Percentiles rank a stretch among this genome's conserved stretches.
phyloP scores from a whole-genome alignment of 495 filamentous ascomycete genomes.

The Tricharina praecox region DNA sequence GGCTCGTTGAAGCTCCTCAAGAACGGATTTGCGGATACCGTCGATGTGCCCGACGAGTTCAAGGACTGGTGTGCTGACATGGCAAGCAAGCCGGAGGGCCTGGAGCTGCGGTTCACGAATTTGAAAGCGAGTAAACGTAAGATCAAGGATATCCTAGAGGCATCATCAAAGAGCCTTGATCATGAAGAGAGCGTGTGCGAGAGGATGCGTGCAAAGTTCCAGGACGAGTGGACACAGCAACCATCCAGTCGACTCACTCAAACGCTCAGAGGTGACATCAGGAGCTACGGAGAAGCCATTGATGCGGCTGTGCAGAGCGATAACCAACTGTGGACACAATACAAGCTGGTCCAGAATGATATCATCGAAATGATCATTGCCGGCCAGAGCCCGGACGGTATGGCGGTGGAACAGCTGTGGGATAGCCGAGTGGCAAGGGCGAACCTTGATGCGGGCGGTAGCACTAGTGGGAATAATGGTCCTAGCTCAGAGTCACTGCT shows the following conservation, averaged over 20 bases:
- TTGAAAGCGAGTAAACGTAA: conserved; percentile 59
- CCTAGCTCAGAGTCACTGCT: conserved; percentile 59
- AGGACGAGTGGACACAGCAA: conserved; percentile 90
- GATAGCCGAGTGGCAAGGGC: conserved; percentile 28
- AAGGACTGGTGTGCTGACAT: conserved; percentile 85
- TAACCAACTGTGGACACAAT: conserved; percentile 62
- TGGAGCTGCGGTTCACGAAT: conserved; percentile 54
- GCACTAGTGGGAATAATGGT: conserved; percentile 38
- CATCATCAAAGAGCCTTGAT: conserved; percentile 70
- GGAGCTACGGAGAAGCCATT: conserved; percentile 69
- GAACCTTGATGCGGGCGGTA: conserved; percentile 44
- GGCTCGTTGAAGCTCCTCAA: conserved; percentile 80
- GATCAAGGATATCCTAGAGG: conserved; percentile 53
- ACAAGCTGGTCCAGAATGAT: conserved; percentile 66
- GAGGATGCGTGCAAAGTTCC: conserved; percentile 98
- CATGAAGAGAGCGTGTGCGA: conserved; percentile 96
- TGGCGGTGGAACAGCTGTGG: conserved; percentile 30
- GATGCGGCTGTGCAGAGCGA: conserved; percentile 83
- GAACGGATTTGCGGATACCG: conserved; percentile 80
- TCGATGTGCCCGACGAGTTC: conserved; percentile 78
- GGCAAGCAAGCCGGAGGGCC: conserved; percentile 54
- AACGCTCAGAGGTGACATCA: conserved; percentile 70
- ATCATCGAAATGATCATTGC: conserved; percentile 93
- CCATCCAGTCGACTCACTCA: conserved; percentile 77
- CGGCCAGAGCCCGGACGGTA: conserved; percentile 64